phyloP scores from a whole-genome alignment of 768 basidiomycete genomes.

The Mycena indigotica region DNA sequence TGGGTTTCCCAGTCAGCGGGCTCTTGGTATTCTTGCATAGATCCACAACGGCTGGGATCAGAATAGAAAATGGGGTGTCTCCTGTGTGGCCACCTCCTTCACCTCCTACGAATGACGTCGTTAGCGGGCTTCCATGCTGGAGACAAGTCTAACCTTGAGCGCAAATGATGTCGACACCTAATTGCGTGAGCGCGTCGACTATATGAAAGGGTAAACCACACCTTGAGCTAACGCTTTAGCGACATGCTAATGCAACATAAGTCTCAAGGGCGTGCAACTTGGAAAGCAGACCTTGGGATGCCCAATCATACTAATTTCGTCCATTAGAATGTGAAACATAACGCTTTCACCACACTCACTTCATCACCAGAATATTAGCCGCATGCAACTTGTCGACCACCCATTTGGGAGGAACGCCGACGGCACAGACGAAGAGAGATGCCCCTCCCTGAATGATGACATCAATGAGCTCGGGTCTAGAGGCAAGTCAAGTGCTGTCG shows the following conservation, averaged over 20 bases:
- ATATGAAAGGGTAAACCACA: constrained; percentile 18
- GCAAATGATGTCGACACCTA: constrained; percentile 88
- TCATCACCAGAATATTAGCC: constrained; percentile 82
- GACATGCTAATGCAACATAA: constrained; percentile 54
- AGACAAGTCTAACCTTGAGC: constrained; percentile 56
- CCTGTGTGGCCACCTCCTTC: constrained; percentile 92
- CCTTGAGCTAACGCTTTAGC: constrained; percentile 74
- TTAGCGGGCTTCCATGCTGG: neutral
- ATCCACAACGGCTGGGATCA: constrained; percentile 83
- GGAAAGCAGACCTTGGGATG: constrained; percentile 68
- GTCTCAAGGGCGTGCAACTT: constrained; percentile 8
- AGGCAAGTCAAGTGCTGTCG: too few species aligned
- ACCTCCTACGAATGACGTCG: constrained; percentile 45
- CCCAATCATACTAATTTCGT: constrained; percentile 84
- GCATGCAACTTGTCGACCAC: constrained; percentile 81
- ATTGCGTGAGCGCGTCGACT: neutral
- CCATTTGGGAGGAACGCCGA: constrained; percentile 83
- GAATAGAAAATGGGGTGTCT: constrained; percentile 76
- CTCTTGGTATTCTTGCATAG: constrained; percentile 68
- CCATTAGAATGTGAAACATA: constrained; percentile 3
- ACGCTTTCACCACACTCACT: constrained; percentile 48
- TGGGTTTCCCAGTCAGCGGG: constrained; percentile 75
- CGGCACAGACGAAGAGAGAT: constrained; percentile 79
- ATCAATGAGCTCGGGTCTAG: constrained; percentile 64
- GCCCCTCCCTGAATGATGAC: constrained; percentile 75